Evolutionary conservation across 176 grass and related monocot genomes (phyloP).

Genomic region (Tuctoria greenei): DNA sequence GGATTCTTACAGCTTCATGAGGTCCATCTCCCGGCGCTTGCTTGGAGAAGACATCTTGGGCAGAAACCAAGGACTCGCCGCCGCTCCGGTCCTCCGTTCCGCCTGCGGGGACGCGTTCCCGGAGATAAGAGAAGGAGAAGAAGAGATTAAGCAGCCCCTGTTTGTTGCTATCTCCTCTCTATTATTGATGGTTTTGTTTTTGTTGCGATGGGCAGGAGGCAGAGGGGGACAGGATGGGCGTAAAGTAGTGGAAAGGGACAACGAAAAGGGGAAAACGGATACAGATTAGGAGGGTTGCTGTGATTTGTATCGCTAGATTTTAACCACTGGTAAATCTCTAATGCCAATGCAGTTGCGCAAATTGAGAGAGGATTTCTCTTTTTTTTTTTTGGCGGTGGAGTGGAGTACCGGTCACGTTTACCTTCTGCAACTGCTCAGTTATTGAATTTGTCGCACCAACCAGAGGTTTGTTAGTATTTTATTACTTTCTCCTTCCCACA

Average conservation of each 20-base stretch:
- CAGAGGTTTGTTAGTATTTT: not conserved
- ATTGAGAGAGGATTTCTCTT: not conserved
- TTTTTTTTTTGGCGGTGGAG: not conserved
- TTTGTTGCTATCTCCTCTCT: constrained; percentile 22
- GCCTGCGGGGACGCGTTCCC: not conserved
- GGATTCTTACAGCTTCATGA: constrained; percentile 93
- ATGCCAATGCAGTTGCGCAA: not conserved
- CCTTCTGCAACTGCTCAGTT: no score
- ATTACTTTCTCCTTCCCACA: no score
- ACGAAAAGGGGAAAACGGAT: not conserved
- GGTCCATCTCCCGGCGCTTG: constrained; percentile 99
- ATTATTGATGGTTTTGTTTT: constrained; percentile 36
- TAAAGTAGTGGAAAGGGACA: constrained; percentile 44
- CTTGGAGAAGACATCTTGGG: constrained; percentile 79
- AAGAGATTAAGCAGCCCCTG: constrained; percentile 2
- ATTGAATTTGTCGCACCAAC: not conserved
- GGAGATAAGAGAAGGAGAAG: constrained; percentile 19
- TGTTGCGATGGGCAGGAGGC: not conserved
- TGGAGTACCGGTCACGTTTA: constrained; percentile 16
- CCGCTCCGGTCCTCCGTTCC: constrained; percentile 12
- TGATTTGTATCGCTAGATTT: not conserved
- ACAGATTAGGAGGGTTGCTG: not conserved
- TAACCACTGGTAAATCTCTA: not conserved
- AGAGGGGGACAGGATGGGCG: constrained; percentile 23
- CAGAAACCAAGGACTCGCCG: not conserved